Conservation (phyloP, 2,329 filamentous ascomycete genomes). For the Stagonosporopsis rhizophila region DNA sequence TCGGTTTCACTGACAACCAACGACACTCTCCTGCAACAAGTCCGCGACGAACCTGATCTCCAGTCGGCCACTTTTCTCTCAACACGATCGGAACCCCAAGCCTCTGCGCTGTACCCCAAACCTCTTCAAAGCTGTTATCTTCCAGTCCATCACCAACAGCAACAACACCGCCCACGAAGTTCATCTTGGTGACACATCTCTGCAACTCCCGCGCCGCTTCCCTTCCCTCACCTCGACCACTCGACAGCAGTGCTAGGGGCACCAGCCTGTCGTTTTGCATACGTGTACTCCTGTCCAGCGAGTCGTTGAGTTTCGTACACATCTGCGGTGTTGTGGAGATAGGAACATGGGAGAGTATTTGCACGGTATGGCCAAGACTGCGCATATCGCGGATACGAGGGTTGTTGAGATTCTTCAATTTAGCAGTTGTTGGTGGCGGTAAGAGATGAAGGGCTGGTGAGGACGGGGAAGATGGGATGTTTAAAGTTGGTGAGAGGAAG, state of each 20-base stretch:
- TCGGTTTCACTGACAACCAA: background rate
- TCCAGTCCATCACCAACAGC: constrained; percentile 53
- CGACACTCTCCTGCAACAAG: background rate
- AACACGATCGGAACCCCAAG: constrained; percentile 50
- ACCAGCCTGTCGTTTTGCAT: constrained; percentile 49
- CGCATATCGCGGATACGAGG: constrained; percentile 37
- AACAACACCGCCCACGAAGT: constrained; percentile 59
- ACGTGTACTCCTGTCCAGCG: constrained; percentile 26
- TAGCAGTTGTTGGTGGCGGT: constrained; percentile 25
- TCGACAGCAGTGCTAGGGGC: constrained; percentile 53
- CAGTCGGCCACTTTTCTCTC: constrained; percentile 30
- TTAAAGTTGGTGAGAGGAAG: constrained; percentile 28
- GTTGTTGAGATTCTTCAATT: constrained; percentile 32
- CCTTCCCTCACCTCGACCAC: constrained; percentile 32
- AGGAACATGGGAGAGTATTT: constrained; percentile 39
- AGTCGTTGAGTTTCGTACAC: constrained; percentile 36
- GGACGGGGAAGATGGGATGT: constrained; percentile 4
- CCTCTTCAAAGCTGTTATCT: constrained; percentile 51
- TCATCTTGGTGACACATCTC: constrained; percentile 53
- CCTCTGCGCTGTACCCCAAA: constrained; percentile 52
- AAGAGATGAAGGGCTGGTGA: constrained; percentile 29
- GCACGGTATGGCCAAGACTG: constrained; percentile 26
- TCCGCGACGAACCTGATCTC: constrained; percentile 23
- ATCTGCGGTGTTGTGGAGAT: constrained; percentile 21
- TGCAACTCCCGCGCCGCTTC: constrained; percentile 48